Conservation (phyloP, 768 basidiomycete genomes). For the Rossbeevera mucosa region DNA sequence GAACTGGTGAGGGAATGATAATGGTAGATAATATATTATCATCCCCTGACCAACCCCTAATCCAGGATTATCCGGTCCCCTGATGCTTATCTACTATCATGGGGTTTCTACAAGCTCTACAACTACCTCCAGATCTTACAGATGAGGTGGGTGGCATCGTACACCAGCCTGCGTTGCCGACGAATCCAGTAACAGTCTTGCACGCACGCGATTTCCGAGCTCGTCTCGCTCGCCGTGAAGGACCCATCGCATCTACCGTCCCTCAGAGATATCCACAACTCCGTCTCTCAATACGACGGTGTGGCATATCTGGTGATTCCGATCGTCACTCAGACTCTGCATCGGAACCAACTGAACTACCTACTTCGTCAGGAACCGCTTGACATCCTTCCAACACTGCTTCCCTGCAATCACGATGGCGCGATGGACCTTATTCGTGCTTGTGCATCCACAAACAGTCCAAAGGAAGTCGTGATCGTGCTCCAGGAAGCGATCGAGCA, state of each 20-base stretch:
- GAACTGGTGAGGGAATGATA: too few species aligned
- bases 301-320: slow-evolving; percentile 16
- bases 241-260: slow-evolving; percentile 4
- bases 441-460: slow-evolving; percentile 30
- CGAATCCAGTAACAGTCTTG: too few species aligned
- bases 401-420: slow-evolving; percentile 29
- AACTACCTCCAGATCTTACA: slow-evolving; percentile 17
- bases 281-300: slow-evolving; percentile 12
- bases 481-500: slow-evolving; percentile 37
- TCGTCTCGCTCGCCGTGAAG: slow-evolving; percentile 16
- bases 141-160: slow-evolving; percentile 18
- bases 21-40: too few species aligned
- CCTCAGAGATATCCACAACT: slow-evolving; percentile 17
- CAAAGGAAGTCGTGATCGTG: slow-evolving; percentile 41
- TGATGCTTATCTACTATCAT: too few species aligned
- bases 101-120: slow-evolving; percentile 20
- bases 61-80: too few species aligned
- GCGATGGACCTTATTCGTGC: slow-evolving; percentile 31
- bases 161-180: background rate
- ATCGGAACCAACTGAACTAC: background rate
- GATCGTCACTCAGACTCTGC: background rate
- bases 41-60: too few species aligned
- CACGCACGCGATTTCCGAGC: slow-evolving; percentile 11
- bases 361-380: slow-evolving; percentile 36
- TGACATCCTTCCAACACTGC: slow-evolving; percentile 33